Evolutionary conservation across 306 rosid genomes (phyloP).

Genomic region (Clitoria ternatea): DNA sequence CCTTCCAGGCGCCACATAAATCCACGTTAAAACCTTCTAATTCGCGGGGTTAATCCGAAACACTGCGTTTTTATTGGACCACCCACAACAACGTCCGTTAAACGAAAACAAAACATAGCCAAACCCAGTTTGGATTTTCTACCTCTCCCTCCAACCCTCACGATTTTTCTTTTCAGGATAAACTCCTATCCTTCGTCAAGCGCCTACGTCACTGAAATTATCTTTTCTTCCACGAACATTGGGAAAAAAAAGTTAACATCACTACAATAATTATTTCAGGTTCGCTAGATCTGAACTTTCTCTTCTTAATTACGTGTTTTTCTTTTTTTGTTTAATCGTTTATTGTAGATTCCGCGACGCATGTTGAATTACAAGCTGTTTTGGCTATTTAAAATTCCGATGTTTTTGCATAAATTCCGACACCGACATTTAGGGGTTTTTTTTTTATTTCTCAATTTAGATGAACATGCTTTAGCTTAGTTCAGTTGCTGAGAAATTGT

Average conservation of each 20-base stretch:
- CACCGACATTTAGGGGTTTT: slow-evolving; percentile 37
- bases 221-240: not conserved
- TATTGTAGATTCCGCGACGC: not conserved
- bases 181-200: not conserved
- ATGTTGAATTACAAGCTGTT: not conserved
- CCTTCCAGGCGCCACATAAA: slow-evolving; percentile 46
- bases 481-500: not conserved
- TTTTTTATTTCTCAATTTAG: not conserved
- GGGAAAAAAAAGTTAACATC: slow-evolving; percentile 1
- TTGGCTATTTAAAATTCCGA: not conserved
- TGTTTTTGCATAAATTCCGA: not conserved
- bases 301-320: not conserved
- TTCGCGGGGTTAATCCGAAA: slow-evolving; percentile 31
- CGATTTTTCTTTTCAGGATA: not conserved
- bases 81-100: slow-evolving; percentile 4
- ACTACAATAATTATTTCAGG: not conserved
- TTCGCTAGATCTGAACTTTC: slow-evolving; percentile 14
- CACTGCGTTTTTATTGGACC: slow-evolving; percentile 32
- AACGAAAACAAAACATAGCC: not conserved
- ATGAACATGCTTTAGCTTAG: not conserved
- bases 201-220: not conserved
- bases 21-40: not conserved
- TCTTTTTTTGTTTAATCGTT: not conserved
- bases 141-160: not conserved
- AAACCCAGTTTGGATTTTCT: slow-evolving; percentile 15